Evolutionary conservation across 1,284 basidiomycete genomes (phyloP).

Genomic region (Cystobasidium sp.): DNA sequence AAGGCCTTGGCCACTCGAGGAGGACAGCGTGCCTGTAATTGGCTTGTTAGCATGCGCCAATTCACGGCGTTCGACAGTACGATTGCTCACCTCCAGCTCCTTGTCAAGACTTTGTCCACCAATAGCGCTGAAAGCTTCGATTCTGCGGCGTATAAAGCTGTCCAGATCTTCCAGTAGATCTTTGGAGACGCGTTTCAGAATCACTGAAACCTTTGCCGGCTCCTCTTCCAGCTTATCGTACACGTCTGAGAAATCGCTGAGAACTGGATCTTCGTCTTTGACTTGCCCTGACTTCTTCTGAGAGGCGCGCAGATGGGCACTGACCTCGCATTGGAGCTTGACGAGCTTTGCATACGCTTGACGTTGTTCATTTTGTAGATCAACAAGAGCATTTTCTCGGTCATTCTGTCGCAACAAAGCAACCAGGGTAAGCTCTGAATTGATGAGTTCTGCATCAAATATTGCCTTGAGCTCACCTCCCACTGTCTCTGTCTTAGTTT

Average conservation of each 20-base stretch:
- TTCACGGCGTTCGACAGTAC: slow-evolving; percentile 24
- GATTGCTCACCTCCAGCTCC: slow-evolving; percentile 66
- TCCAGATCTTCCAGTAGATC: slow-evolving; percentile 47
- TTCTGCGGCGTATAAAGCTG: slow-evolving; percentile 62
- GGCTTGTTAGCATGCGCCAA: not conserved
- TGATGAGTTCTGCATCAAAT: not conserved
- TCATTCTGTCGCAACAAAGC: slow-evolving; percentile 33
- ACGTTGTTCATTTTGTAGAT: slow-evolving; percentile 22
- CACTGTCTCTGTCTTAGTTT: slow-evolving; percentile 66
- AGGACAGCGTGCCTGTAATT: slow-evolving; percentile 68
- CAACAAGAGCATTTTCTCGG: slow-evolving; percentile 35
- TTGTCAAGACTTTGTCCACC: slow-evolving; percentile 67
- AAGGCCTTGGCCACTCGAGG: slow-evolving; percentile 78
- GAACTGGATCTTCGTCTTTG: slow-evolving; percentile 15
- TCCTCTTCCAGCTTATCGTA: slow-evolving; percentile 42
- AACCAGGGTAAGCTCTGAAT: too few species aligned
- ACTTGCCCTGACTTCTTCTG: not conserved
- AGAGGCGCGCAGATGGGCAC: not conserved
- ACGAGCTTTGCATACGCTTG: not conserved
- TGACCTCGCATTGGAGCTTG: slow-evolving; percentile 3
- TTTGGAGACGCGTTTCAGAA: slow-evolving; percentile 45
- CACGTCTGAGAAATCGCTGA: slow-evolving; percentile 32
- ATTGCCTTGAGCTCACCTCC: slow-evolving; percentile 63
- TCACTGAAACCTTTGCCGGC: slow-evolving; percentile 37
- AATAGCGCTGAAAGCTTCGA: slow-evolving; percentile 63